phyloP scores from a whole-genome alignment of 768 basidiomycete species.

The Lentinula lateritia region DNA sequence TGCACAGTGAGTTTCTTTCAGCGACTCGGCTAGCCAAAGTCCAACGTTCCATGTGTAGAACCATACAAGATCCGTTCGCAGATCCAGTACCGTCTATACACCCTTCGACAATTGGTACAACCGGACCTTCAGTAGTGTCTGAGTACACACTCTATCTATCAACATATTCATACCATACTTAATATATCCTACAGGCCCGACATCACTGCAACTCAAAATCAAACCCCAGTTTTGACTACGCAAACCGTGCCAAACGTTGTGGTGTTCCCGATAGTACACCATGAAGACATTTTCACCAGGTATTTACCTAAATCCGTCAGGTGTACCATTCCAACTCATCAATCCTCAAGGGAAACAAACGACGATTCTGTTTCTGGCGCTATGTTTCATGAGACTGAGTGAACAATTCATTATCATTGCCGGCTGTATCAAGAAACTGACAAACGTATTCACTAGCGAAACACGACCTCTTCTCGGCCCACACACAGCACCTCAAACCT shows the following conservation, averaged over 20 bases:
- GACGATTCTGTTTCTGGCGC: neutral
- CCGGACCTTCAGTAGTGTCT: constrained; percentile 21
- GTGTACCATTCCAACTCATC: neutral
- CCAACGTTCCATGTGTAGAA: neutral
- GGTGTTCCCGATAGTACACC: neutral
- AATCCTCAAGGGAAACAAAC: neutral
- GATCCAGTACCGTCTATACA: constrained; percentile 14
- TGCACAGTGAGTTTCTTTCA: neutral
- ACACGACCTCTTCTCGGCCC: constrained; percentile 44
- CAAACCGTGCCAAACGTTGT: neutral
- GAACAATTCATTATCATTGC: neutral
- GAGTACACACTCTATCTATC: constrained; percentile 16
- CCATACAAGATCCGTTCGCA: constrained; percentile 21
- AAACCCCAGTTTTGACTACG: constrained; percentile 23
- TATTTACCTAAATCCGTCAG: neutral
- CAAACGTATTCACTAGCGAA: constrained; percentile 33
- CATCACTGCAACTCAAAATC: neutral
- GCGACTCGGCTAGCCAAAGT: neutral
- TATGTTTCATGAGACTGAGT: neutral
- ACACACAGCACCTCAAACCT: constrained; percentile 10
- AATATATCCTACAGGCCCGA: neutral
- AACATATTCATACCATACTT: neutral
- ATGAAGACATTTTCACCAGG: neutral
- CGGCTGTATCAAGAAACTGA: neutral
- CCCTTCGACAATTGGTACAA: constrained; percentile 8